phyloP scores from a whole-genome alignment of 2,329 filamentous ascomycete species.

The Alternaria tenuissima region DNA sequence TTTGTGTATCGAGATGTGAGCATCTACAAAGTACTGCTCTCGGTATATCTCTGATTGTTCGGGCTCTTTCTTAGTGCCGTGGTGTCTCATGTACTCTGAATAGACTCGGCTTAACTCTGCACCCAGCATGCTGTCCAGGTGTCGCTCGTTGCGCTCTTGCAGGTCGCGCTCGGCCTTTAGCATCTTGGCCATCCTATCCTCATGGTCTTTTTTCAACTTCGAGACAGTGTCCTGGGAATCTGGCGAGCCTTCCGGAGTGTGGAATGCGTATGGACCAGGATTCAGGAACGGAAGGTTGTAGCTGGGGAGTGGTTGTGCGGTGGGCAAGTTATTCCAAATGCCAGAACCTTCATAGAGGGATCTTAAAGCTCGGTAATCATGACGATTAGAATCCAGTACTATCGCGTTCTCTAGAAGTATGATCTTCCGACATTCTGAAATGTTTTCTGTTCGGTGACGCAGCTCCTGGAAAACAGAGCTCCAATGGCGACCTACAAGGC shows the following conservation, averaged over 20 bases:
- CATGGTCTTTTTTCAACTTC: background rate
- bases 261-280: background rate
- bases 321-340: fast-evolving
- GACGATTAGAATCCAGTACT: background rate
- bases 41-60: background rate
- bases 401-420: background rate
- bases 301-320: no score
- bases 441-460: background rate
- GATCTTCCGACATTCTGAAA: background rate
- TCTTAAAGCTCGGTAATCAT: fast-evolving
- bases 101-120: background rate
- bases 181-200: background rate
- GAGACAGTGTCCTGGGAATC: fast-evolving
- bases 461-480: background rate
- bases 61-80: background rate
- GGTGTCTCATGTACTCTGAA: background rate
- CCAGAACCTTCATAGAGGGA: no score
- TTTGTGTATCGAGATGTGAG: background rate
- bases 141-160: background rate
- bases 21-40: background rate
- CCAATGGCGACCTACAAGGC: background rate
- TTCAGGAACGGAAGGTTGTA: no score
- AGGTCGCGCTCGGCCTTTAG: background rate
- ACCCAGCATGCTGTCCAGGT: background rate
- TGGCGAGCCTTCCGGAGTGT: fast-evolving